Conservation (phyloP, 1,284 basidiomycete genomes). For the Puccinia novopanici region DNA sequence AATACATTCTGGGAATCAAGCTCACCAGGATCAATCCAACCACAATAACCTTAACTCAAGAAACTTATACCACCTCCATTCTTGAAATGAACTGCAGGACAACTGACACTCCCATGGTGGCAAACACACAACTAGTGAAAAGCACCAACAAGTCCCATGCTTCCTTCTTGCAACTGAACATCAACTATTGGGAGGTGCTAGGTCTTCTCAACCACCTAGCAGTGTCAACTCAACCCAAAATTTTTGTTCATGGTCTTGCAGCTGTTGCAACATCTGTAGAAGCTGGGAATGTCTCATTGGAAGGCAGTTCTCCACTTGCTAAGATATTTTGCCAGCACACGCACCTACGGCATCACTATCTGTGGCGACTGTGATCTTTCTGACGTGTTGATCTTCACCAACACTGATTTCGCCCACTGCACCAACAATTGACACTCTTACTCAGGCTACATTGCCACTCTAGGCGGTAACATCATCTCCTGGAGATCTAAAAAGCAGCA, state of each 20-base stretch:
- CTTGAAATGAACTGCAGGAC: background rate
- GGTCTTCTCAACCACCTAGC: background rate
- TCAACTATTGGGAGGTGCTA: background rate
- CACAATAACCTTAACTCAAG: too few relatives aligned
- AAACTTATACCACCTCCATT: background rate
- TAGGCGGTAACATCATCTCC: background rate
- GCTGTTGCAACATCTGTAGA: background rate
- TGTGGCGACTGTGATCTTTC: background rate
- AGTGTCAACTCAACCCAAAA: background rate
- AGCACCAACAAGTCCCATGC: background rate
- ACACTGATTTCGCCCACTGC: constrained; percentile 8
- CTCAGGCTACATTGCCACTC: background rate
- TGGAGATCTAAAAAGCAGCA: constrained; percentile 1
- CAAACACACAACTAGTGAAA: background rate
- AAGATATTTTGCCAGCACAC: background rate
- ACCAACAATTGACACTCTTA: background rate
- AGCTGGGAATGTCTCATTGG: background rate
- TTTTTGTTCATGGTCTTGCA: background rate
- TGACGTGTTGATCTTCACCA: background rate
- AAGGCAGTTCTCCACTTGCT: background rate
- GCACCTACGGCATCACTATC: background rate
- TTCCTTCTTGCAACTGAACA: background rate
- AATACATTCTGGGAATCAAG: background rate
- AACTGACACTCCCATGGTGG: background rate
- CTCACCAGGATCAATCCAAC: too few relatives aligned